Evolutionary conservation across 176 grass and related monocot species (phyloP).

Genomic region (Urochloa ruziziensis): DNA sequence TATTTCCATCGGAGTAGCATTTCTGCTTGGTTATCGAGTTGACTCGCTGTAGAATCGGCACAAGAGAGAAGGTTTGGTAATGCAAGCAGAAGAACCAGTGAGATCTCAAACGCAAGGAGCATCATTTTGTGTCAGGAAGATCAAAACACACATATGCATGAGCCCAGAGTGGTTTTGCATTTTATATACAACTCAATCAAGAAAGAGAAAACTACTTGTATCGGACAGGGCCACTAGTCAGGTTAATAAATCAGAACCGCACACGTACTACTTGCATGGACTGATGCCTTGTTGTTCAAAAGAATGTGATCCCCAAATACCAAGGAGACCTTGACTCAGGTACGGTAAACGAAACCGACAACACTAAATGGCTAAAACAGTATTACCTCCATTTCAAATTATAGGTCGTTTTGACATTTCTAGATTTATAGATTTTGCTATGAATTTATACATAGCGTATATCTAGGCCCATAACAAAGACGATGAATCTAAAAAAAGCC

Average conservation of each 20-base stretch:
- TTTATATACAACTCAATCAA: neutral
- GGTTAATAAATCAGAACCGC: neutral
- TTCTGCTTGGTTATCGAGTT: neutral
- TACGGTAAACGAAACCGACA: neutral
- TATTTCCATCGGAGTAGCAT: constrained; percentile 5
- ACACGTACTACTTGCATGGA: neutral
- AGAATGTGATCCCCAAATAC: neutral
- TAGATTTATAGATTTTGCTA: no score
- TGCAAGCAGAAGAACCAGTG: neutral
- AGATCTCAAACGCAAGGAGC: neutral
- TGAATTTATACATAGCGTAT: no score
- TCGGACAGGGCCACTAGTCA: neutral
- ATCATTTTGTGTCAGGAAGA: neutral
- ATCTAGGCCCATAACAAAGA: no score
- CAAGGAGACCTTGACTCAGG: neutral
- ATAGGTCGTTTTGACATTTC: no score
- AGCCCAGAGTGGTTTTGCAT: neutral
- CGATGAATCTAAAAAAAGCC: no score
- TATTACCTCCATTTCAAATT: no score
- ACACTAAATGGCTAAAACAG: neutral
- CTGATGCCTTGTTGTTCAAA: no score
- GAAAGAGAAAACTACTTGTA: neutral
- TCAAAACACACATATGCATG: neutral
- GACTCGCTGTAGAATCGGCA: neutral
- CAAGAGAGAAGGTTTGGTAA: neutral